phyloP scores from a whole-genome alignment of 176 grass and related monocot species.

The Lolium multiflorum region DNA sequence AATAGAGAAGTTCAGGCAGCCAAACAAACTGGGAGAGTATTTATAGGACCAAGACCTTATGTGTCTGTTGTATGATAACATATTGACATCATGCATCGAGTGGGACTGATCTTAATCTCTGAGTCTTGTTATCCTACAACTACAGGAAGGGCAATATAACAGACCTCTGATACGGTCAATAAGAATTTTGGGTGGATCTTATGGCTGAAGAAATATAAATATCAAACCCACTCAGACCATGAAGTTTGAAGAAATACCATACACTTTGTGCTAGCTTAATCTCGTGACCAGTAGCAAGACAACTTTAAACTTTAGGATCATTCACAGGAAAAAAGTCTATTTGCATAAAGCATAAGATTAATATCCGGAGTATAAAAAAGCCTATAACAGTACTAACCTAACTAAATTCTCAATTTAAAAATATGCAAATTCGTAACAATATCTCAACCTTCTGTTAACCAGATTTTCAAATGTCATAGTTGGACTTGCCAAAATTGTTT shows the following conservation, averaged over 20 bases:
- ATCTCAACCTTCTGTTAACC: not conserved
- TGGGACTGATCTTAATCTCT: not conserved
- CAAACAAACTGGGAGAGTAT: slow-evolving; percentile 25
- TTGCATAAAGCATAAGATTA: not conserved
- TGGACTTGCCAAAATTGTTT: not conserved
- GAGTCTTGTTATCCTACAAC: not conserved
- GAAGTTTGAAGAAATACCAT: slow-evolving; percentile 9
- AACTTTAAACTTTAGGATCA: slow-evolving; percentile 31
- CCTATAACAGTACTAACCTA: slow-evolving; percentile 6
- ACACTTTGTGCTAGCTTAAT: slow-evolving; percentile 26
- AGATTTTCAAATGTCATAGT: slow-evolving; percentile 17
- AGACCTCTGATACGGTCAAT: not conserved
- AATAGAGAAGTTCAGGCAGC: slow-evolving; percentile 13
- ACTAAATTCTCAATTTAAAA: slow-evolving; percentile 21
- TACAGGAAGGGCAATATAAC: slow-evolving; percentile 22
- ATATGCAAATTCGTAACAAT: not conserved
- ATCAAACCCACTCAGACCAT: not conserved
- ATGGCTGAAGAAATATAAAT: slow-evolving; percentile 10
- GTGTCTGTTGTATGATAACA: not conserved
- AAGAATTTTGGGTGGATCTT: not conserved
- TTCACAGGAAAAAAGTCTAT: not conserved
- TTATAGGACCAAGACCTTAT: slow-evolving; percentile 7
- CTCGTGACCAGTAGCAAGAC: slow-evolving; percentile 15
- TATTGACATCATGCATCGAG: slow-evolving; percentile 24
- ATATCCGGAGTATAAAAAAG: not conserved